phyloP scores from a whole-genome alignment of 78 protist species.

The Dictyostelium brefeldianum region DNA sequence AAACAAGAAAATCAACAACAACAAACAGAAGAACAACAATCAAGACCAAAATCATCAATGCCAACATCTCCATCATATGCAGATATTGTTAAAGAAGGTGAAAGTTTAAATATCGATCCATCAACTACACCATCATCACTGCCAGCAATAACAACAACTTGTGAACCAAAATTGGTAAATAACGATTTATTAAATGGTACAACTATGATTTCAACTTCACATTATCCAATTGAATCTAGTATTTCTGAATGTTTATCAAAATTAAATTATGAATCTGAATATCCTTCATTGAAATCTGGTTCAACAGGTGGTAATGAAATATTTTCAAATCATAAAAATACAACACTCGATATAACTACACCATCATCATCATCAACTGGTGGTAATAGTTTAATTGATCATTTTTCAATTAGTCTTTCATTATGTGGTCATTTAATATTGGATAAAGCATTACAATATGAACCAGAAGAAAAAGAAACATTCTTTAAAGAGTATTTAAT shows the following conservation, averaged over 20 bases:
- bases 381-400: neutral
- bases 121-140: neutral
- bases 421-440: conserved; percentile 71
- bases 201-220: neutral
- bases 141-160: conserved; percentile 1
- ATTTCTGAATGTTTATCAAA: conserved; percentile 6
- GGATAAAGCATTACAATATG: conserved; percentile 49
- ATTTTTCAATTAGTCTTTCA: conserved; percentile 30
- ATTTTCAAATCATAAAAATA: too few species aligned
- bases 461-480: conserved; percentile 71
- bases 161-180: neutral
- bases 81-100: conserved; percentile 38
- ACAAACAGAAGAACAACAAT: conserved; percentile 2
- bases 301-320: neutral
- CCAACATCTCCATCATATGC: conserved; percentile 28
- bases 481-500: conserved; percentile 68
- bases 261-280: conserved; percentile 9
- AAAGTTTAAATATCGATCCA: neutral
- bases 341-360: neutral
- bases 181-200: neutral
- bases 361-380: too few species aligned
- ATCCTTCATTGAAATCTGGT: conserved; percentile 13
- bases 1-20: neutral
- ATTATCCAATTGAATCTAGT: neutral
- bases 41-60: neutral